Conservation (phyloP, 1,139 yeast species). For the Candida freyschussii region DNA sequence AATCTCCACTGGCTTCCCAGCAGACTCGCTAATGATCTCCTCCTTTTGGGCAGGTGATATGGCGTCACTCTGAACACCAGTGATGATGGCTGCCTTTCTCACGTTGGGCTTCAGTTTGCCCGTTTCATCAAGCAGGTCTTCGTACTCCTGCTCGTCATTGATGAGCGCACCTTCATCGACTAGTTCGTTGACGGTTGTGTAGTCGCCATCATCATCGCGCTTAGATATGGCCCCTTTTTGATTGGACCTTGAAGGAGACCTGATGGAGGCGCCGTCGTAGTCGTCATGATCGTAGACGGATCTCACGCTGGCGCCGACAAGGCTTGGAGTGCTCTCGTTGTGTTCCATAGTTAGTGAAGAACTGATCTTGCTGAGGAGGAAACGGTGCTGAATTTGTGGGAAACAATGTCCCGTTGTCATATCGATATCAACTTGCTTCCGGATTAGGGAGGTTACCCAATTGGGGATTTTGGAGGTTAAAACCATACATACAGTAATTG, state of each 20-base stretch:
- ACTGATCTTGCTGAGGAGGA: too few species aligned
- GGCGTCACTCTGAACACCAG: constrained; percentile 9
- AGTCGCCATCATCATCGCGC: constrained; percentile 12
- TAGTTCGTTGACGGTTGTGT: constrained; percentile 50
- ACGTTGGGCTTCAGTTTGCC: constrained; percentile 41
- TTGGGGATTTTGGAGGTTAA: too few species aligned
- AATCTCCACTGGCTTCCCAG: constrained; percentile 9
- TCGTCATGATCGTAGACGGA: constrained; percentile 18
- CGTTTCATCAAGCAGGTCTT: constrained; percentile 43
- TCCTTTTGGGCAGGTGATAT: constrained; percentile 6
- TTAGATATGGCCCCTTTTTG: constrained; percentile 4
- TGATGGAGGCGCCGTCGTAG: constrained; percentile 8
- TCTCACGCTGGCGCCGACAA: constrained; percentile 23
- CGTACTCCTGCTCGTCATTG: constrained; percentile 51
- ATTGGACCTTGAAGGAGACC: constrained; percentile 16
- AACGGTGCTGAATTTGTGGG: too few species aligned
- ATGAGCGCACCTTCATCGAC: constrained; percentile 57
- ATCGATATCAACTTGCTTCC: too few species aligned
- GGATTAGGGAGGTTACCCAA: too few species aligned
- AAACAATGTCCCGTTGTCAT: too few species aligned
- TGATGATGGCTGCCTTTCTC: constrained; percentile 12
- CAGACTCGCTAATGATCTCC: constrained; percentile 1
- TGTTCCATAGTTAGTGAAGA: constrained; percentile 5
- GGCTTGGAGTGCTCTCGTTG: constrained; percentile 17
- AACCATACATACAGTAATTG: too few species aligned